Base-by-base conservation (phyloP, 768 basidiomycete species). In the Auricularia heimuer region DNA sequence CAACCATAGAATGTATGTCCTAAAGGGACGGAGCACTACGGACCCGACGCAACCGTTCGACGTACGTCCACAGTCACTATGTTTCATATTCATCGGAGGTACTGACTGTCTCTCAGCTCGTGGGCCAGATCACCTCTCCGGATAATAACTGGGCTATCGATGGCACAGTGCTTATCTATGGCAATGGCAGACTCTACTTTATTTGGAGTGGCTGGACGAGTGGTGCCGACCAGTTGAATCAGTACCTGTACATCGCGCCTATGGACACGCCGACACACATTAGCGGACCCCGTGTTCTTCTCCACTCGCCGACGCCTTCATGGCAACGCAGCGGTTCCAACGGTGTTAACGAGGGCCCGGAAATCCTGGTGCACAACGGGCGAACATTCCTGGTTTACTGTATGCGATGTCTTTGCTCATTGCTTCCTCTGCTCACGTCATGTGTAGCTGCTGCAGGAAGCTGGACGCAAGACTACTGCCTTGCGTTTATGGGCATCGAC, bases 181-280 rank as follows among this genome's bases (percentile, higher is more conserved):
- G 29, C 0, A 60, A 60, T 29, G 56, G 56, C 11, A 24, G 34
- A 7, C 24, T 60, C 8, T 60, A 60, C 56, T 60, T 60, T 33
- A 60, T 60, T 10, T 60, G 56, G 56, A 33, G 29, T 10, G 56
- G 56, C 29, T 60, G 56, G 56, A 29, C 24, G 14, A 60, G 56
- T 18, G 56, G 29, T 8, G 21, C 56, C 24, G 56, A 60, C 34
- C 56, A 60, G 56, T 29, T 60, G 56, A 60, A 60, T 1, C 56
- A 60, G 56, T 60, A 60, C 29, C 56, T 60, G 7, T 60, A 60
- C 56, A 60, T 60, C 56, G 56, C 56, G 14, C 56, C 56, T 4
- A 60, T 60, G 56, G 24, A 33, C 56, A 29, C 56, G 12, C 56
- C 56, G 24, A 60, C 56, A 10, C 56, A 33, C 24, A 60, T 60